Percentiles rank a stretch among this genome's conserved stretches.
Conservation (phyloP, 2,329 filamentous ascomycete genomes). For the Fusarium sp. region DNA sequence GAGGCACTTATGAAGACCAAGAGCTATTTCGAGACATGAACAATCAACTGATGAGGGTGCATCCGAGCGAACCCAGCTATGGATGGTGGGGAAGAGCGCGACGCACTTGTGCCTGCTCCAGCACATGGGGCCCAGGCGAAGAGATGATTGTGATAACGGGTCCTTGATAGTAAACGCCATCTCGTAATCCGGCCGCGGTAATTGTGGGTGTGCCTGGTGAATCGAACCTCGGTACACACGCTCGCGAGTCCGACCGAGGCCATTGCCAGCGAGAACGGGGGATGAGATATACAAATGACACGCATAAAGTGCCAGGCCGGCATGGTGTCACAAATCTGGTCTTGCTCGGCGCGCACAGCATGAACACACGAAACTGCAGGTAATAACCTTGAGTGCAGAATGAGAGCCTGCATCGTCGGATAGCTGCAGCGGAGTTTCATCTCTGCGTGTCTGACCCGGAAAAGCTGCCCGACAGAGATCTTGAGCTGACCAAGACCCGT, state of each 20-base stretch:
- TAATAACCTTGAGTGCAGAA: constrained; percentile 2
- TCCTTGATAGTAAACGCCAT: not conserved
- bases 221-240: not conserved
- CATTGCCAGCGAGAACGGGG: not conserved
- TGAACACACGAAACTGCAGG: constrained; percentile 12
- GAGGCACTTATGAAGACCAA: not conserved
- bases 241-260: not conserved
- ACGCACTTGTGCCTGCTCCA: not conserved
- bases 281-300: not conserved
- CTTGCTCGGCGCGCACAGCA: constrained; percentile 30
- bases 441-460: not conserved
- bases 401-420: not conserved
- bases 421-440: constrained; percentile 7
- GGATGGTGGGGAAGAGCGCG: not conserved
- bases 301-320: not conserved
- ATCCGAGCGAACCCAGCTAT: not conserved
- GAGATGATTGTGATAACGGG: not conserved
- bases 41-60: not conserved
- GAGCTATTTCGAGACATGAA: not conserved
- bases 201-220: not conserved
- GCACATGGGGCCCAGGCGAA: not conserved
- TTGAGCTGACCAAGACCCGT: not conserved
- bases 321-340: constrained; percentile 14
- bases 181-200: not conserved
- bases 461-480: not conserved